A percentile compares a stretch with the other conserved stretches of the same genome.
These are phyloP conservation scores for Leccinum griseonigrum DNA, from an alignment of 1,284 basidiomycete species.

Conservation along the genomic window DNA sequence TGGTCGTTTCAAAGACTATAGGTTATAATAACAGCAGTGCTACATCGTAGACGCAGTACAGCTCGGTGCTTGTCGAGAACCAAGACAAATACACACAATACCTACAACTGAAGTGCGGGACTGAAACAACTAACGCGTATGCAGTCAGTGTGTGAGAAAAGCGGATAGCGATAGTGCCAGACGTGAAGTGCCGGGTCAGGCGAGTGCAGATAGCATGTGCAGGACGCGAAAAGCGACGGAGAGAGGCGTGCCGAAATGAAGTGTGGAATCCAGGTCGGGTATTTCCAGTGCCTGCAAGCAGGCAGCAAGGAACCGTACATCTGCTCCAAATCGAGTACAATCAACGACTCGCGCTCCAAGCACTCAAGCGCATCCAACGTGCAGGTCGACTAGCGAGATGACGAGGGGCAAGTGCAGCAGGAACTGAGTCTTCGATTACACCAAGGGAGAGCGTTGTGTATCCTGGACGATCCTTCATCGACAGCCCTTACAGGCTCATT, in stretches of 20 bases:
- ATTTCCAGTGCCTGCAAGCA: conserved; percentile 28
- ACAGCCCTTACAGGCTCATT: conserved; percentile 9
- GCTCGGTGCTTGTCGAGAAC: conserved; percentile 28
- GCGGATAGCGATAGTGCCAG: conserved; percentile 25
- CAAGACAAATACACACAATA: conserved; percentile 32
- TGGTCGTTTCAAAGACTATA: conserved; percentile 24
- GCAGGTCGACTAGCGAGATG: conserved; percentile 31
- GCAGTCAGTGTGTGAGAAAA: conserved; percentile 23
- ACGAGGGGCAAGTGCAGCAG: conserved; percentile 22
- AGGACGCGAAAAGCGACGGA: conserved; percentile 1
- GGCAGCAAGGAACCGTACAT: conserved; percentile 10
- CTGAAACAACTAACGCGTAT: conserved; percentile 25
- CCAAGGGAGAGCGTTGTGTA: conserved; percentile 1
- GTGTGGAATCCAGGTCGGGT: conserved; percentile 7
- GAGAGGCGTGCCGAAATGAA: conserved; percentile 7
- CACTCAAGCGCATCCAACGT: conserved; percentile 27
- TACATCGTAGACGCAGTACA: conserved; percentile 35
- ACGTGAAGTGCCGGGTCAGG: conserved; percentile 20
- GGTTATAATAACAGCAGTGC: conserved; percentile 26
- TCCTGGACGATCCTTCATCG: conserved; percentile 18
- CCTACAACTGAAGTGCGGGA: conserved; percentile 29
- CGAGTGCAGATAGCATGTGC: conserved; percentile 17
- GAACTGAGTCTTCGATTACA: conserved; percentile 7
- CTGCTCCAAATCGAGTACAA: conserved; percentile 9
- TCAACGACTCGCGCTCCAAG: conserved; percentile 9